Evolutionary conservation across 768 basidiomycete genomes (phyloP), one percentile per base, ranked within the genome.

Genomic region (Rhodotorula diobovata): DNA sequence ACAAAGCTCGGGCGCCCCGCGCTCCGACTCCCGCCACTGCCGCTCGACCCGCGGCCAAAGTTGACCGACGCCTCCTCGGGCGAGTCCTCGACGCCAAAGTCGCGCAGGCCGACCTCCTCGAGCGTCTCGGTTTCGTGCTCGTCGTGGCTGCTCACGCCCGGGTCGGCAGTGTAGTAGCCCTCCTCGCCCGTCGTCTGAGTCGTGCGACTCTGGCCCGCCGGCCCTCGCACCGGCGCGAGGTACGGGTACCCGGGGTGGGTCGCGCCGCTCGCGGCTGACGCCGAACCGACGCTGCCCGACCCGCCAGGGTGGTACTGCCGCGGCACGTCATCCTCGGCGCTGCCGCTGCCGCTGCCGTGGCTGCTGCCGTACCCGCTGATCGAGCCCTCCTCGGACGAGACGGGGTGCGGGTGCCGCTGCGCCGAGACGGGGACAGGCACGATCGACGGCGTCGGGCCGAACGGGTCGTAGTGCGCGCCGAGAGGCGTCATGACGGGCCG

Each of bases 141-240:
- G 7, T 59, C 62, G 37, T 25, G 23, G 35, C 70, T 67, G 70
- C 66, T 71, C 43, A 39, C 6, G 1, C 70, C 70, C n/a, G 61
- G 30, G 9, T 71, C 70, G 32, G 70, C 70, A 25, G 70, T 71
- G 61, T 57, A 67, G 61, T 60, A 71, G 18, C 66, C 70, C 35
- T 67, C 53, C 25, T 57, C 70, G 25, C 64, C 70, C 25, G 59
- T 66, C 48, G 35, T 63, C 56, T 46, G 57, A 18, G 66, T 63
- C 3, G 56, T 32, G 6, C 70, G 61, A 28, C 70, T 71, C 51
- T 58, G 61, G 41, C 41, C 41, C 41, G 41, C 18, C 41, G 41
- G 41, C 14, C 6, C n/a, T n/a, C 46, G 20, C 20, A 46, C 14
- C 3, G 46, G 23, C 21, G 20, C 46, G 14, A 21, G 46, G 21